Percentiles rank a stretch among this genome's conserved stretches.
Conservation (phyloP, 140 eudicot species). For the Ambrosia hybrid region DNA sequence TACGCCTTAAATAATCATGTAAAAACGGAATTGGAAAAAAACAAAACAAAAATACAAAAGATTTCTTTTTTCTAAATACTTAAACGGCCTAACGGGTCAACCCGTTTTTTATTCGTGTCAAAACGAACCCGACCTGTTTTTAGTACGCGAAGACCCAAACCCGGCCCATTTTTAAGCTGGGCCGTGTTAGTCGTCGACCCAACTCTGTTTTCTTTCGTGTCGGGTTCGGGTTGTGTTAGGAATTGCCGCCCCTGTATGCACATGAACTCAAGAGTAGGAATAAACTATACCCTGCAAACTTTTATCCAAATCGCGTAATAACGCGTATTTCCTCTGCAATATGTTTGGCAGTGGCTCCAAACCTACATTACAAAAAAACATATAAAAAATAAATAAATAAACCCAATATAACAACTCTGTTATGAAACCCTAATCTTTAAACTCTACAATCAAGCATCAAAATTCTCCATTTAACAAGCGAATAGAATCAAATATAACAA, state of each 20-base stretch:
- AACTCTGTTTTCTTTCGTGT: too few relatives aligned
- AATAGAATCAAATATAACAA: not conserved
- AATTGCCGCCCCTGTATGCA: too few relatives aligned
- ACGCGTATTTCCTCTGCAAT: constrained; percentile 78
- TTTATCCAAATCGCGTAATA: constrained; percentile 81
- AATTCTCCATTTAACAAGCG: not conserved
- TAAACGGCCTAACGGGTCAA: too few relatives aligned
- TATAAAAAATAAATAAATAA: not conserved
- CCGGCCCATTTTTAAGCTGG: too few relatives aligned
- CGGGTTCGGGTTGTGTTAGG: too few relatives aligned
- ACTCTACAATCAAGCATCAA: not conserved
- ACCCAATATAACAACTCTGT: not conserved
- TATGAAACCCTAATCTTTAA: constrained; percentile 8
- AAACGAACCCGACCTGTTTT: too few relatives aligned
- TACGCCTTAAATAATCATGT: not conserved
- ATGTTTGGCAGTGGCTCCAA: constrained; percentile 76
- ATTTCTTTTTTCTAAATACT: too few relatives aligned
- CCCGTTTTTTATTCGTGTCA: too few relatives aligned
- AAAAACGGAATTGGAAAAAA: too few relatives aligned
- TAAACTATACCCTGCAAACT: constrained; percentile 72
- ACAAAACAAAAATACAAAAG: too few relatives aligned
- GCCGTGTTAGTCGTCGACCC: too few relatives aligned
- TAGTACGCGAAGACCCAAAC: too few relatives aligned
- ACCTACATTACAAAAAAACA: constrained; percentile 35
- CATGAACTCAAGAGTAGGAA: not conserved